These are phyloP conservation scores for Litchi chinensis DNA, from an alignment of 345 rosid genomes.

Conservation along the genomic window DNA sequence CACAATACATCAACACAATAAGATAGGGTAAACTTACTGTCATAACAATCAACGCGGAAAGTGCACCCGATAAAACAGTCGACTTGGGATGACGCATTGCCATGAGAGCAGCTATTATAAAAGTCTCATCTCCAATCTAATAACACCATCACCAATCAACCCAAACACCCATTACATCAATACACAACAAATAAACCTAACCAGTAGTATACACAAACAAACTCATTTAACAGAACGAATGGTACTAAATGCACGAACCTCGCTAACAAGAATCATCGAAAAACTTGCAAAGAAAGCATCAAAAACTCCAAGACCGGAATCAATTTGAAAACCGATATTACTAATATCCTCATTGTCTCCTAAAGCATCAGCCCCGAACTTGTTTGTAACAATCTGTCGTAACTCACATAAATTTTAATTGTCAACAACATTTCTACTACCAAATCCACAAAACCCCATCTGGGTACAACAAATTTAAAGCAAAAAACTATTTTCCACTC, in stretches of 20 bases:
- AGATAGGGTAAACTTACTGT: conserved; percentile 58
- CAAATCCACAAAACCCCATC: neutral
- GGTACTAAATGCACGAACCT: conserved; percentile 52
- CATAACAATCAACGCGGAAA: conserved; percentile 90
- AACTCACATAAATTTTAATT: conserved; percentile 1
- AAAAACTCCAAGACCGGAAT: conserved; percentile 77
- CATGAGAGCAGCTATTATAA: conserved; percentile 99
- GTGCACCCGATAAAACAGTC: conserved; percentile 90
- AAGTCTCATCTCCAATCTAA: conserved; percentile 98
- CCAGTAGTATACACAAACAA: too few relatives aligned
- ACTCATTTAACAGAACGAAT: neutral
- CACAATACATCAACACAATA: neutral
- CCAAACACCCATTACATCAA: conserved; percentile 13
- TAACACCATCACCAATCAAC: conserved; percentile 15
- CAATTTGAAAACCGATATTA: conserved; percentile 47
- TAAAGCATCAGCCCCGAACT: conserved; percentile 34
- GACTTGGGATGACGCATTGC: conserved; percentile 99
- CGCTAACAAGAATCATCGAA: conserved; percentile 93
- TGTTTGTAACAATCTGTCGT: conserved; percentile 47
- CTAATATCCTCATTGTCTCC: conserved; percentile 12
- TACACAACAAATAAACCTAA: neutral
- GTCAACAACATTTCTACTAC: neutral
- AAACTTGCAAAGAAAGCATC: conserved; percentile 94
- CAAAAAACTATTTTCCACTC: too few relatives aligned
- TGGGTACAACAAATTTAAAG: neutral